A percentile compares a stretch with the other conserved stretches of the same genome.
These are phyloP conservation scores for Amoebophrya sp. DNA, from an alignment of 169 alveolate species.

Conservation along the genomic window DNA sequence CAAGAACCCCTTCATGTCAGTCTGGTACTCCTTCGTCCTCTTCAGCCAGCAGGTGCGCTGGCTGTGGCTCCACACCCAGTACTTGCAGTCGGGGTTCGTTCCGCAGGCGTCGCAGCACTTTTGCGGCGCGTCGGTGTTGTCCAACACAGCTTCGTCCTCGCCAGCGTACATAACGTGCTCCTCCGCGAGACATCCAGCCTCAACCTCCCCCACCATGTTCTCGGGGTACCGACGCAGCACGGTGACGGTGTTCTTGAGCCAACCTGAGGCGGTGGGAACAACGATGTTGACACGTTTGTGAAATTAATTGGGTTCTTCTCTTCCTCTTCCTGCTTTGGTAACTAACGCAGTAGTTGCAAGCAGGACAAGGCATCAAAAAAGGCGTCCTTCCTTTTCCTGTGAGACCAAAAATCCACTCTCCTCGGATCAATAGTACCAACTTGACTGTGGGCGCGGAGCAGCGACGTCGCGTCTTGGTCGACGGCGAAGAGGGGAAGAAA, in stretches of 20 bases:
- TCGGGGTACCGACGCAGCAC: background rate
- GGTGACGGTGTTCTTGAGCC: background rate
- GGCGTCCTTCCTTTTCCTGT: no score
- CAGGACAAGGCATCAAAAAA: no score
- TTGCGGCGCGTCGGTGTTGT: background rate
- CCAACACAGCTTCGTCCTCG: background rate
- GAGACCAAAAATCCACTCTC: no score
- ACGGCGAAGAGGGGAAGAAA: background rate
- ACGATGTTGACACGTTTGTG: no score
- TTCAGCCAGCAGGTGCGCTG: background rate
- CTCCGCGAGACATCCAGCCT: background rate
- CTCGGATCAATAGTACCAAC: background rate
- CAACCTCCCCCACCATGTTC: background rate
- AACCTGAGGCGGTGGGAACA: no score
- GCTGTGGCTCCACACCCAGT: background rate
- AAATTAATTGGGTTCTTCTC: no score
- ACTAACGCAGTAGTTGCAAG: no score
- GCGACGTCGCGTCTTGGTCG: background rate
- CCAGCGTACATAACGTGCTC: background rate
- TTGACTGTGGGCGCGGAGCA: background rate
- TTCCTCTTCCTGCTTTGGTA: no score
- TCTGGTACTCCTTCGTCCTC: background rate
- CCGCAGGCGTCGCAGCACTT: background rate
- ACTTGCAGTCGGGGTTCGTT: background rate
- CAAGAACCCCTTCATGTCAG: background rate